These are phyloP conservation scores for Aspergillus diversus DNA, from an alignment of 495 filamentous ascomycete genomes.

Conservation along the genomic window DNA sequence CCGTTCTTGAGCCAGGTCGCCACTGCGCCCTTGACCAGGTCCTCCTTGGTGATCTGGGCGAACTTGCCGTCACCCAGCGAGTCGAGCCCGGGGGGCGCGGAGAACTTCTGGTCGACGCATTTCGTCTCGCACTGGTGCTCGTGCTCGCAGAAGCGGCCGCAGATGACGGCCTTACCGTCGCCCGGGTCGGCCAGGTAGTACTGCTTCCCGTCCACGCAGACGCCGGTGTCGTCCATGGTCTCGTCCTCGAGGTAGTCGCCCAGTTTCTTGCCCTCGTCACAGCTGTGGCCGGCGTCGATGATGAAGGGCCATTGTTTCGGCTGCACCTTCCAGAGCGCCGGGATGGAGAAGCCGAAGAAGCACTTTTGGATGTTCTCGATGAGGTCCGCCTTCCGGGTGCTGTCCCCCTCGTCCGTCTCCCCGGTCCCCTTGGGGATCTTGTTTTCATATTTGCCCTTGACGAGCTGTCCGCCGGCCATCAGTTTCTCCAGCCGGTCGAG, in stretches of 20 bases:
- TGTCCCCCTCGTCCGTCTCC: no score
- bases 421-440: no score
- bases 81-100: conserved; percentile 27
- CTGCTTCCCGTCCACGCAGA: conserved; percentile 28
- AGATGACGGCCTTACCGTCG: conserved; percentile 14
- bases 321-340: conserved; percentile 31
- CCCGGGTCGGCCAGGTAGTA: conserved; percentile 37
- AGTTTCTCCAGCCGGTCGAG: conserved; percentile 20
- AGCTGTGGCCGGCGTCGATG: conserved; percentile 35
- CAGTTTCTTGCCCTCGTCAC: conserved; percentile 24
- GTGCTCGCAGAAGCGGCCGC: neutral
- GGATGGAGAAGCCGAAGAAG: conserved; percentile 38
- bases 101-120: conserved; percentile 23
- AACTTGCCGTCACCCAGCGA: conserved; percentile 21
- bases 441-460: conserved; percentile 21
- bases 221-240: conserved; percentile 23
- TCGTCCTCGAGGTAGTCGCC: conserved; percentile 26
- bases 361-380: conserved; percentile 21
- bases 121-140: neutral
- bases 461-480: conserved; percentile 32
- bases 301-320: conserved; percentile 33
- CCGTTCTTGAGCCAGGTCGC: conserved; percentile 35
- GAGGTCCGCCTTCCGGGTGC: neutral
- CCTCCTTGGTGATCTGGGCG: conserved; percentile 26
- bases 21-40: conserved; percentile 30